Percentiles rank a stretch among this genome's conserved stretches.
Conservation (phyloP, 495 filamentous ascomycete species). For the Diplogelasinospora grovesii region DNA sequence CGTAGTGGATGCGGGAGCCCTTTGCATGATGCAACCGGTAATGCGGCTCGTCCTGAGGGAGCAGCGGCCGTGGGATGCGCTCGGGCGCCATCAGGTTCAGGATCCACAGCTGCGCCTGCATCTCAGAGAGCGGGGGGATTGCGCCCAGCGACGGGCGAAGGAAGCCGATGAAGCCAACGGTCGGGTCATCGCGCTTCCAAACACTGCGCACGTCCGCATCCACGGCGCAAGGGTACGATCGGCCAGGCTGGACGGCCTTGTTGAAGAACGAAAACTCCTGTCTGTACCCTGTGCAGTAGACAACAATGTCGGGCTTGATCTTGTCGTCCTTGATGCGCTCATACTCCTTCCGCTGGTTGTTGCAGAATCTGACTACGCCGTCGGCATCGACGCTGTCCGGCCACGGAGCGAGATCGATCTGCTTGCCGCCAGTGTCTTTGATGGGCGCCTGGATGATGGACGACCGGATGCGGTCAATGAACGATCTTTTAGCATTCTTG, state of each 20-base stretch:
- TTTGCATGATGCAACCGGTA: slow-evolving; percentile 26
- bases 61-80: slow-evolving; percentile 3
- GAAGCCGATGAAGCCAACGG: slow-evolving; percentile 44
- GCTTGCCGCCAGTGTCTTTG: slow-evolving; percentile 13
- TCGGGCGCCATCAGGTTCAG: slow-evolving; percentile 24
- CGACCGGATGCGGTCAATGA: slow-evolving; percentile 20
- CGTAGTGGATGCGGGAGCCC: slow-evolving; percentile 28
- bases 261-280: slow-evolving; percentile 33
- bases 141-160: slow-evolving; percentile 42
- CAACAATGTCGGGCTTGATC: slow-evolving; percentile 30
- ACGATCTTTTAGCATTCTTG: slow-evolving; percentile 3
- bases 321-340: slow-evolving; percentile 16
- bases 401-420: slow-evolving; percentile 35
- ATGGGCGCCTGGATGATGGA: slow-evolving; percentile 26
- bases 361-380: slow-evolving; percentile 22
- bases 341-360: slow-evolving; percentile 26
- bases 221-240: not conserved
- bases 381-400: slow-evolving; percentile 18
- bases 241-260: not conserved
- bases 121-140: slow-evolving; percentile 42
- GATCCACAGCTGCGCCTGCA: slow-evolving; percentile 44
- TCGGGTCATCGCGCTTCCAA: slow-evolving; percentile 31
- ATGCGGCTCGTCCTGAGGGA: slow-evolving; percentile 20
- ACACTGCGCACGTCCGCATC: slow-evolving; percentile 34
- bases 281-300: slow-evolving; percentile 38